Evolutionary conservation across 805 yeast genomes (phyloP), one percentile per base, ranked within the genome.

Genomic region (Kluyveromyces nonfermentans): DNA sequence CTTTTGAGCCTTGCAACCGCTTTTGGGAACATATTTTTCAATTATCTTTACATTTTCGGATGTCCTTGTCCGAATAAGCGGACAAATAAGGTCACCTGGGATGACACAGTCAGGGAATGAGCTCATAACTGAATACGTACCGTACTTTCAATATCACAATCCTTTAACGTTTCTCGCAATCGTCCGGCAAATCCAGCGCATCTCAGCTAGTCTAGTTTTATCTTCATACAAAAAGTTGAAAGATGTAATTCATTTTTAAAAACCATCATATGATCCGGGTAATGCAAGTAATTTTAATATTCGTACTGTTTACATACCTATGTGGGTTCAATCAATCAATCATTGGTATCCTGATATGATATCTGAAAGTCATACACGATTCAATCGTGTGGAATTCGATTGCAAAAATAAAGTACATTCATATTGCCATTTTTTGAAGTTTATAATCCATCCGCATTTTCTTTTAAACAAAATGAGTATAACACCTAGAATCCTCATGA

Each of bases 1-100:
- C 4, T 71, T 65, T 18, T 75, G 67, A 3, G 77, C 50, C 28
- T 74, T 72, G 1, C 85, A 72, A 8, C 95, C 95, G 17, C 67
- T 62, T 5, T 95, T 94, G 1, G 86, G 64, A 4, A 68, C 57
- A 53, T 73, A 85, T 45, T 69, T 71, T 35, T 68, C 60, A 2
- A 72, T 57, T 7, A 50, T 37, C 14, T 59, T 59, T 7, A 53
- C 55, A 8, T 44, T 46, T n/a, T 64, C 64, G 5, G 53, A 50
- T 14, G 66, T 68, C 1, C 56, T 50, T 4, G 63, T 43, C 7
- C 71, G 70, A 52, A 67, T 71, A 6, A 71, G 65, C 1, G 93
- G 89, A 16, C 79, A 73, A 19, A 87, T 69, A 35, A 81, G 74
- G 53, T 87, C 95, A 0, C 96, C 96, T 1, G 96, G 96, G n/a